Conservation (phyloP, 768 basidiomycete genomes). For the Tulasnella sp. region DNA sequence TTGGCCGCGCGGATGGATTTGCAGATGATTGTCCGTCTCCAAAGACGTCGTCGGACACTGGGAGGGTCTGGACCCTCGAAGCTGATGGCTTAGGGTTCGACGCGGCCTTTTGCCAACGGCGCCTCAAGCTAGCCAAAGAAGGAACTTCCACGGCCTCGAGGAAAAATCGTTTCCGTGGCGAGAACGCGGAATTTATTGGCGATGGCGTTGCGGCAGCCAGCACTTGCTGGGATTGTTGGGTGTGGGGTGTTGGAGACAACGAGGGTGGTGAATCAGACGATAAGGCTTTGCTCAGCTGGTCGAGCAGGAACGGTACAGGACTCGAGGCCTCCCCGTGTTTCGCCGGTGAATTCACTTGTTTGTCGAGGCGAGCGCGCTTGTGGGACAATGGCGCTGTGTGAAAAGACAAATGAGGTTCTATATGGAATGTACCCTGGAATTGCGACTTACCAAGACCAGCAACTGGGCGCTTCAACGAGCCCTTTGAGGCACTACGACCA, state of each 20-base stretch:
- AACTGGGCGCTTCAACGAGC: background rate
- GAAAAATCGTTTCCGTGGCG: background rate
- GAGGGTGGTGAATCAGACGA: background rate
- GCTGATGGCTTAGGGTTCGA: background rate
- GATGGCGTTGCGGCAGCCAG: background rate
- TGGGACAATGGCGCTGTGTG: background rate
- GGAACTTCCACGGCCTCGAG: background rate
- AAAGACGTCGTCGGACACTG: background rate
- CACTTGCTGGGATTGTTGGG: background rate
- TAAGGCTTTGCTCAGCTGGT: background rate
- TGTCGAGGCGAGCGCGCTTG: background rate
- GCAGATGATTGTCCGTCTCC: background rate
- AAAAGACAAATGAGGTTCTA: too few species aligned
- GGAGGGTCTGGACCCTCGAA: background rate
- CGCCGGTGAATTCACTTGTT: background rate
- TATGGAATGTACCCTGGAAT: background rate
- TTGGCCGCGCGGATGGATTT: background rate
- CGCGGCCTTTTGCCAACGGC: background rate
- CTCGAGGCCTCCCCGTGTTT: background rate
- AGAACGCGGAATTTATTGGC: background rate
- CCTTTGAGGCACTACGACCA: background rate
- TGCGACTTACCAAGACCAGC: background rate
- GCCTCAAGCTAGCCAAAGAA: background rate
- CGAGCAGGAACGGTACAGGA: background rate
- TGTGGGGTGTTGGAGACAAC: background rate